These are phyloP conservation scores for button mushroom (Agaricus bisporus) DNA, from an alignment of 768 basidiomycete genomes.

Conservation along the genomic window DNA sequence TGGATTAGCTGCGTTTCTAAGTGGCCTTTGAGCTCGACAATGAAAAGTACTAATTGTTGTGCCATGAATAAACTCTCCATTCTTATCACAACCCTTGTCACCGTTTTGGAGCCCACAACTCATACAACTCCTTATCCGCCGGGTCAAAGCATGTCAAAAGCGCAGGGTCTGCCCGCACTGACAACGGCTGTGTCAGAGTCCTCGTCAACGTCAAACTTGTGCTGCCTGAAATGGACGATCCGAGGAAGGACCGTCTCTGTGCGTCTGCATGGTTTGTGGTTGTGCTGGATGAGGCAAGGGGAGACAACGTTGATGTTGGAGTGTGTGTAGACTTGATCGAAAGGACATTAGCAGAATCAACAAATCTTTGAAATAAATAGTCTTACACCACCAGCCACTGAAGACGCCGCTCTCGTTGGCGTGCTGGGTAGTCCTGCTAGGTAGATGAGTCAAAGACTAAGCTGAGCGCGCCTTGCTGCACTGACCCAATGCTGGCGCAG, in stretches of 20 bases:
- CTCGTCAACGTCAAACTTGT: not conserved
- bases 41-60: conserved; percentile 5
- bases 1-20: conserved; percentile 52
- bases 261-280: no score
- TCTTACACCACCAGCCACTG: conserved; percentile 2
- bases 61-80: not conserved
- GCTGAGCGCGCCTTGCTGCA: no score
- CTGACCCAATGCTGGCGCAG: no score
- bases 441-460: no score
- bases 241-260: conserved; percentile 13
- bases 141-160: conserved; percentile 72
- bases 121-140: conserved; percentile 70
- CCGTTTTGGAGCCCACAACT: conserved; percentile 62
- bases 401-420: not conserved
- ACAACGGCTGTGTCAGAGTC: conserved; percentile 24
- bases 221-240: not conserved
- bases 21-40: conserved; percentile 23
- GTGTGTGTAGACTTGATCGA: conserved; percentile 16
- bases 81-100: conserved; percentile 13
- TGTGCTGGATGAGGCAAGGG: conserved; percentile 17
- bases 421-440: not conserved
- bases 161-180: conserved; percentile 59
- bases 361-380: not conserved
- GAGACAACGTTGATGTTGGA: conserved; percentile 29
- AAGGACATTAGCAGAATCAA: not conserved